Base-by-base conservation (phyloP, 768 basidiomycete species). In the Lentinula sp. region DNA sequence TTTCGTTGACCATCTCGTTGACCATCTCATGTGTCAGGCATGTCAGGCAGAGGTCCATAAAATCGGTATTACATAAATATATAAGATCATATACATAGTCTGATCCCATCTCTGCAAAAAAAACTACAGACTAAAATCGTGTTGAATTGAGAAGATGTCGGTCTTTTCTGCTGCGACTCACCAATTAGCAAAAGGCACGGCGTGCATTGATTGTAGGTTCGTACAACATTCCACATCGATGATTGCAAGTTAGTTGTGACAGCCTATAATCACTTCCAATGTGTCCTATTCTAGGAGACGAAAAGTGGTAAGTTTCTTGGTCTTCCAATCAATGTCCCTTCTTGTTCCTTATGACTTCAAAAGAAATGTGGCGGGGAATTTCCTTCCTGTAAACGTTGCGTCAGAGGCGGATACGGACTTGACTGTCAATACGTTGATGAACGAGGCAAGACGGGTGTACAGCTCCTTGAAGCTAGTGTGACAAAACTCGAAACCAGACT, bases 361-460 rank as follows among this genome's bases (percentile, higher is more conserved):
- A 50, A 81, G 80, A 74, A 72, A 66, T 82, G 81, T 50, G 79
- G 82, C 61, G 78, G 80, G 6, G 62, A 51, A 0, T 69, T 74
- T 23, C 81, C 81, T 0, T 67, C 72, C 6, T 82, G 81, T 57
- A 68, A 71, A 6, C 77, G 75, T 52, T 82, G 81, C 62, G 60
- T 69, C 10, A 65, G 72, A 2, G 71, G 73, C 1, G 72, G 76
- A 32, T 69, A 76, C 16, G 66, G 61, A 5, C 75, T 74, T 3
- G 81, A 80, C 46, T 82, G 81, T 62, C 79, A 82, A 66, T 82
- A 82, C 62, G 9, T 35, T 15, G 71, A 73, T 0, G 76, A 77
- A 53, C 73, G 69, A 5, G 66, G 68, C 8, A 73, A 70, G 28
- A 71, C 79, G 0, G 70, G 70, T 7, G 78, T 71, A 1, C 65